Evolutionary conservation across 352 stramenopile species (phyloP).

Genomic region (Phytophthora agathidicida): DNA sequence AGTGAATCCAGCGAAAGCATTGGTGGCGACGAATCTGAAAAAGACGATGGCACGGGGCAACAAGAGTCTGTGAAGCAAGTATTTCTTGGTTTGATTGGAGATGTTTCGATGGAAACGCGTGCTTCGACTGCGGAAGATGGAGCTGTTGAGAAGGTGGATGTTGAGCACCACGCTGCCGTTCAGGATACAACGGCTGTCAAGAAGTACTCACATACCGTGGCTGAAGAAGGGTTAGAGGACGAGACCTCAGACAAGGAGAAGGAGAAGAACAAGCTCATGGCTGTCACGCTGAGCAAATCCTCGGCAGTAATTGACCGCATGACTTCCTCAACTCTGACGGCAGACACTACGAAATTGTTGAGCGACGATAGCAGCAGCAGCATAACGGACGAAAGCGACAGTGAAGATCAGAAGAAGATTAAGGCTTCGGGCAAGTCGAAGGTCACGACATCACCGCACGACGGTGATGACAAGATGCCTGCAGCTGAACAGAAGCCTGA

Average conservation of each 20-base stretch:
- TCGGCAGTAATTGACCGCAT: neutral
- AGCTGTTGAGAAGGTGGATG: conserved; percentile 1
- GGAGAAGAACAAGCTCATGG: neutral
- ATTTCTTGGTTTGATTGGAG: neutral
- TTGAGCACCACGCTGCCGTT: conserved; percentile 5
- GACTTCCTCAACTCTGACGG: neutral
- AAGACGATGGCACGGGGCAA: neutral
- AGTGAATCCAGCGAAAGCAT: neutral
- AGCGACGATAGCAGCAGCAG: neutral
- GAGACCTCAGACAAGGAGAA: neutral
- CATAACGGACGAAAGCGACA: neutral
- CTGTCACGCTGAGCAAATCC: neutral
- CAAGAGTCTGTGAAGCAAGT: conserved; percentile 5
- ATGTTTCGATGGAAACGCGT: neutral
- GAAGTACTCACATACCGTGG: neutral
- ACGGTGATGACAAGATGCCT: too few species aligned
- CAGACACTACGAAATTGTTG: neutral
- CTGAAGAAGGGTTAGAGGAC: neutral
- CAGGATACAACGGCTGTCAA: conserved; percentile 16
- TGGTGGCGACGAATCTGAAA: neutral
- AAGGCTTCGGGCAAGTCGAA: too few species aligned
- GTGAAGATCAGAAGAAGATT: too few species aligned
- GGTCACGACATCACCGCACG: too few species aligned
- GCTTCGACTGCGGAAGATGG: neutral
- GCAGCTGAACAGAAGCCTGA: neutral